Evolutionary conservation across 225 moss, liverwort and hornwort genomes (phyloP).

Genomic region (Climacium dendroides): DNA sequence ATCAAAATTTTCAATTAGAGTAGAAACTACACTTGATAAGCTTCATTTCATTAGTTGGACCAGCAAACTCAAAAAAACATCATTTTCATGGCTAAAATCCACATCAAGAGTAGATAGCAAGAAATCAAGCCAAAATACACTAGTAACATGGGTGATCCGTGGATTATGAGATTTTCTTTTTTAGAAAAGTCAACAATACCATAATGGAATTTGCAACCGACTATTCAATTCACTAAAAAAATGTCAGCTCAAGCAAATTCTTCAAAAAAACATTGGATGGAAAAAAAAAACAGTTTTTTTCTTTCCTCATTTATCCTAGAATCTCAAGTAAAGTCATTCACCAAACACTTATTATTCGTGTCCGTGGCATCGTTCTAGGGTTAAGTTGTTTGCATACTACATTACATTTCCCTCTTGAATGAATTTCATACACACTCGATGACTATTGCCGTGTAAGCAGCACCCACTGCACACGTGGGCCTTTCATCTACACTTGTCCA

Average conservation of each 20-base stretch:
- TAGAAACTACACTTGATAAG: not conserved
- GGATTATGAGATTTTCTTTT: not conserved
- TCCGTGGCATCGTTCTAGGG: fast-evolving
- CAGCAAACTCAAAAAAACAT: not conserved
- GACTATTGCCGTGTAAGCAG: not conserved
- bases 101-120: not conserved
- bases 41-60: not conserved
- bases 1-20: not conserved
- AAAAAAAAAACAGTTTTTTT: not conserved
- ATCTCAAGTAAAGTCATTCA: not conserved
- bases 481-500: not conserved
- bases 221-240: no score
- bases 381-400: not conserved
- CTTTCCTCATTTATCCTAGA: no score
- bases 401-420: not conserved
- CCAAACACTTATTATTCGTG: not conserved
- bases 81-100: not conserved
- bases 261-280: not conserved
- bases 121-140: not conserved
- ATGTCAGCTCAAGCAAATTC: not conserved
- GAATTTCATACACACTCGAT: not conserved
- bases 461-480: not conserved
- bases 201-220: no score
- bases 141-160: fast-evolving
- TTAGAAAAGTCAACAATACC: not conserved